Evolutionary conservation across 805 yeast genomes (phyloP).

Genomic region (Saturnispora sekii): DNA sequence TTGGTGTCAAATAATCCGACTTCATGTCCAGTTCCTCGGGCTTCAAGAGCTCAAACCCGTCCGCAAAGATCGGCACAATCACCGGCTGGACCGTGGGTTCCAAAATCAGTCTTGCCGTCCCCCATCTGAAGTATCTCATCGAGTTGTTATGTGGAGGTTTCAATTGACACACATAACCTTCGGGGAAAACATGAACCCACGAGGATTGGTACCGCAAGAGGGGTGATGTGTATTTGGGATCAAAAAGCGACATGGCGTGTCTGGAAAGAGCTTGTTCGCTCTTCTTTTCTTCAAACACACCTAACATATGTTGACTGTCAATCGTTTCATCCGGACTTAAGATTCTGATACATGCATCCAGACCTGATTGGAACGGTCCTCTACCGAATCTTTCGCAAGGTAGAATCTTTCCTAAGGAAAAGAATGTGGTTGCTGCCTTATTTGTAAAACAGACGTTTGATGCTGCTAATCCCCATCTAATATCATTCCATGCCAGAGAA

Average conservation of each 20-base stretch:
- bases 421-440: conserved; percentile 44
- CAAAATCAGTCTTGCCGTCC: conserved; percentile 71
- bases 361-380: conserved; percentile 85
- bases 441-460: conserved; percentile 76
- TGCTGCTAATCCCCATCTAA: conserved; percentile 95
- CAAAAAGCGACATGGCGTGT: conserved; percentile 15
- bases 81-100: conserved; percentile 81
- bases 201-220: conserved; percentile 55
- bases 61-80: conserved; percentile 74
- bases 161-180: conserved; percentile 83
- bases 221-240: conserved; percentile 39
- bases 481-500: conserved; percentile 49
- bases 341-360: conserved; percentile 78
- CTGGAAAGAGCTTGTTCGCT: conserved; percentile 2
- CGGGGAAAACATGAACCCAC: conserved; percentile 95
- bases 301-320: conserved; percentile 31
- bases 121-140: conserved; percentile 95
- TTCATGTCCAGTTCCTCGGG: conserved; percentile 64
- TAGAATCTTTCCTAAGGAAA: conserved; percentile 82
- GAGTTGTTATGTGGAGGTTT: conserved; percentile 73
- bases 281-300: background rate
- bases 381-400: conserved; percentile 81
- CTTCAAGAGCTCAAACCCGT: conserved; percentile 79
- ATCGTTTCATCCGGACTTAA: conserved; percentile 69
- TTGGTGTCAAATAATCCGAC: conserved; percentile 34